Conservation (phyloP, 2,329 filamentous ascomycete species). For the Alternaria metachromatica region DNA sequence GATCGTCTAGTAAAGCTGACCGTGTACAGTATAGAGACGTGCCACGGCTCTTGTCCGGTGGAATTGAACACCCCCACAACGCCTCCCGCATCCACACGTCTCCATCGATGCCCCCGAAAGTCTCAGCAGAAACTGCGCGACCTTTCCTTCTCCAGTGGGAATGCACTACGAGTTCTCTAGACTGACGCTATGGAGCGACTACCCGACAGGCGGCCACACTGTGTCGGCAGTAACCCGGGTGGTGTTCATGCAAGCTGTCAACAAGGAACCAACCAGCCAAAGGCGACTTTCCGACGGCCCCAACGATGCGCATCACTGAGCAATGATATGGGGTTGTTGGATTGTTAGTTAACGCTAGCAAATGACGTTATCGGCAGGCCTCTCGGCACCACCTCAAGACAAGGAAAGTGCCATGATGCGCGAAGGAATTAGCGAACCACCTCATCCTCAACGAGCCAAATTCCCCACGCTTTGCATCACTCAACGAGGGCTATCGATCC, state of each 20-base stretch:
- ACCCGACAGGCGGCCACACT: constrained; percentile 7
- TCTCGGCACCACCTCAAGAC: constrained; percentile 15
- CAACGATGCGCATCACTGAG: constrained; percentile 16
- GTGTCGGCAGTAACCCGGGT: constrained; percentile 11
- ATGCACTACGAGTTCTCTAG: not conserved
- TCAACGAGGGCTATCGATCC: constrained; percentile 19
- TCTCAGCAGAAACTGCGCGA: not conserved
- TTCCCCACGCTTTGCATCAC: constrained; percentile 25
- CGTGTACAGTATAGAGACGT: not conserved
- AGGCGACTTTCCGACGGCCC: not conserved
- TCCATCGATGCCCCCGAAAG: not conserved
- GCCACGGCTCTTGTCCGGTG: not conserved
- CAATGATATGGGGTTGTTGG: constrained; percentile 20
- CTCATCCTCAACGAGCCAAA: constrained; percentile 21
- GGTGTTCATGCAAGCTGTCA: constrained; percentile 7
- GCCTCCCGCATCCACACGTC: constrained; percentile 1
- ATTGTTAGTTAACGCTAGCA: constrained; percentile 16
- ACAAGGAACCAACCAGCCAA: constrained; percentile 11
- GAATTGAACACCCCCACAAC: not conserved
- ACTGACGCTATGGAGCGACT: not conserved
- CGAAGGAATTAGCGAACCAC: constrained; percentile 18
- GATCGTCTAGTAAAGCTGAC: not conserved
- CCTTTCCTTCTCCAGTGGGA: not conserved
- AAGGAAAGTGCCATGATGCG: constrained; percentile 15
- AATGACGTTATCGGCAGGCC: constrained; percentile 29